These are phyloP conservation scores for Thelephora ganbajun DNA, from an alignment of 768 basidiomycete genomes.

Conservation along the genomic window DNA sequence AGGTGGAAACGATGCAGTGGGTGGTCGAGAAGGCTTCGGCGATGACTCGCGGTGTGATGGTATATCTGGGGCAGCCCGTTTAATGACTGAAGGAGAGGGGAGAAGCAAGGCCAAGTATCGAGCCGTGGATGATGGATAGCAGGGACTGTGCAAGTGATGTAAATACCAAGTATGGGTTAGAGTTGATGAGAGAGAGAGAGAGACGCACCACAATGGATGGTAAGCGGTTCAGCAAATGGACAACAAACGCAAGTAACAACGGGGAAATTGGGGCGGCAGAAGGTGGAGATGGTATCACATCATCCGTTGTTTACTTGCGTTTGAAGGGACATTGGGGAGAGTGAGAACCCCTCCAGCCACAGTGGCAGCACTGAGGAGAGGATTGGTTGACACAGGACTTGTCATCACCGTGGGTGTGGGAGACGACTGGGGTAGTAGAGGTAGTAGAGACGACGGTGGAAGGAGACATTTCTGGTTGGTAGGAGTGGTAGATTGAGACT, in stretches of 20 bases:
- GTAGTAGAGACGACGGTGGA: background rate
- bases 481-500: background rate
- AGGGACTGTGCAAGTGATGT: no score
- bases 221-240: background rate
- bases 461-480: background rate
- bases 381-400: conserved; percentile 29
- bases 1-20: no score
- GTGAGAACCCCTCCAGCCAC: conserved; percentile 51
- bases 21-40: no score
- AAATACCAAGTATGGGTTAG: no score
- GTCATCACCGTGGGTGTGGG: conserved; percentile 7
- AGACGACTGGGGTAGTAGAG: conserved; percentile 2
- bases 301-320: background rate
- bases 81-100: no score
- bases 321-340: conserved; percentile 54
- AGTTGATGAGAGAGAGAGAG: background rate
- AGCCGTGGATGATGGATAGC: no score
- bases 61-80: no score
- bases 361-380: conserved; percentile 70
- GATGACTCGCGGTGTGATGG: no score
- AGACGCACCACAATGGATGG: background rate
- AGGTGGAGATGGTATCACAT: background rate
- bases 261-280: background rate
- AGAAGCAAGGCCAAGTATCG: no score
- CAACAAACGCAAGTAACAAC: background rate